phyloP scores from a whole-genome alignment of 1,284 basidiomycete genomes.

The Dichomitus squalens region DNA sequence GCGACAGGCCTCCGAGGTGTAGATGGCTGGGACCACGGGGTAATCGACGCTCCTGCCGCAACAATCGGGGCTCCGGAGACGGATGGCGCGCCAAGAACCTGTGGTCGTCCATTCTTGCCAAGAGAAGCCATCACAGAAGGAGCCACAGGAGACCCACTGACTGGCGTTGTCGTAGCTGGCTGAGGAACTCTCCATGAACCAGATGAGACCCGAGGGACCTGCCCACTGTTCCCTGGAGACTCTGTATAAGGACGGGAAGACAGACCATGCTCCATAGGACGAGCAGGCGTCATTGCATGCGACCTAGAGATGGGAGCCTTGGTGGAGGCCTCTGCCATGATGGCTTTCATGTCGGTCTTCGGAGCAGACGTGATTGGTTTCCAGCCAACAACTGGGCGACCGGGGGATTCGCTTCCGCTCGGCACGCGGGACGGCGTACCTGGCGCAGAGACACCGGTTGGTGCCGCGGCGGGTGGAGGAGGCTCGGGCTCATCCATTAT shows the following conservation, averaged over 20 bases:
- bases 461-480: constrained; percentile 16
- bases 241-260: constrained; percentile 12
- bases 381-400: constrained; percentile 32
- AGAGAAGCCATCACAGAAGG: background rate
- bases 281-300: constrained; percentile 9
- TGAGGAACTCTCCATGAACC: constrained; percentile 23
- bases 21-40: constrained; percentile 10
- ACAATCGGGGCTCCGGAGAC: background rate
- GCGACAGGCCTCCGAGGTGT: constrained; percentile 26
- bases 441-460: background rate
- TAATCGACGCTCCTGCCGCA: background rate
- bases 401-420: constrained; percentile 11
- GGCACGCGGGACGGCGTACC: constrained; percentile 6
- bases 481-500: constrained; percentile 62
- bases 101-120: constrained; percentile 4
- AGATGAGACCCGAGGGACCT: constrained; percentile 9
- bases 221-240: background rate
- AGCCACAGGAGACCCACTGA: constrained; percentile 5
- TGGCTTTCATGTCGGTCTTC: constrained; percentile 80
- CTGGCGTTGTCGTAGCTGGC: constrained; percentile 3
- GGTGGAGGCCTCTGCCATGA: constrained; percentile 80
- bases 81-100: background rate
- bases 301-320: constrained; percentile 16
- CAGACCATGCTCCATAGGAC: constrained; percentile 1
- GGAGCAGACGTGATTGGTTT: constrained; percentile 40